Conservation (phyloP, 768 basidiomycete species). For the Hygrocybe punicea region DNA sequence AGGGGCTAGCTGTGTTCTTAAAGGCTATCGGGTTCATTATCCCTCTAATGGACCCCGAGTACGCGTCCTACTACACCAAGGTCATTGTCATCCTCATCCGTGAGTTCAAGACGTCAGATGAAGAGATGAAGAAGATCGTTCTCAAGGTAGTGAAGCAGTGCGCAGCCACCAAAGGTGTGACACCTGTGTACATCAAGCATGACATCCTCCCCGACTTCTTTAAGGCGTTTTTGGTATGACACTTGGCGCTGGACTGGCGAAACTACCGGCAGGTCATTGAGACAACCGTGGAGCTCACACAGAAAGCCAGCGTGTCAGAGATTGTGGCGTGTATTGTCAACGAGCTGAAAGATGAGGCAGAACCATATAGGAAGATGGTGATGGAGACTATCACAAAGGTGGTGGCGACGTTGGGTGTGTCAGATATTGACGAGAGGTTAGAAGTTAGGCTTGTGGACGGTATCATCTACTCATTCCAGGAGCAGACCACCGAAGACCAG, state of each 20-base stretch:
- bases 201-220: slow-evolving; percentile 99
- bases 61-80: slow-evolving; percentile 98
- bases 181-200: slow-evolving; percentile 91
- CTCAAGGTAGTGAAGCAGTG: slow-evolving; percentile 99
- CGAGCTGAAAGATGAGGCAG: slow-evolving; percentile 86
- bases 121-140: slow-evolving; percentile 99
- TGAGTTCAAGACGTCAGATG: slow-evolving; percentile 98
- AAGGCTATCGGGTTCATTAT: slow-evolving; percentile 99
- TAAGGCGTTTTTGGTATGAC: slow-evolving; percentile 97
- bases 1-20: slow-evolving; percentile 90
- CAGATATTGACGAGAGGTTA: slow-evolving; percentile 93
- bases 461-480: slow-evolving; percentile 99
- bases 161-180: slow-evolving; percentile 97
- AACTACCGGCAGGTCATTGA: slow-evolving; percentile 98
- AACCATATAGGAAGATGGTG: slow-evolving; percentile 97
- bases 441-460: slow-evolving; percentile 95
- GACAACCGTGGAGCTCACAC: slow-evolving; percentile 96
- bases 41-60: slow-evolving; percentile 99
- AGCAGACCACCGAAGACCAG: slow-evolving; percentile 97
- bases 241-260: slow-evolving; percentile 94
- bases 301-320: slow-evolving; percentile 94
- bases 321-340: slow-evolving; percentile 88
- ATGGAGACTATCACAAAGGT: slow-evolving; percentile 99
- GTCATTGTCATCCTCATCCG: slow-evolving; percentile 95
- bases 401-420: slow-evolving; percentile 87